Evolutionary conservation across 2,329 filamentous ascomycete species (phyloP).

Genomic region (Calycina marina): DNA sequence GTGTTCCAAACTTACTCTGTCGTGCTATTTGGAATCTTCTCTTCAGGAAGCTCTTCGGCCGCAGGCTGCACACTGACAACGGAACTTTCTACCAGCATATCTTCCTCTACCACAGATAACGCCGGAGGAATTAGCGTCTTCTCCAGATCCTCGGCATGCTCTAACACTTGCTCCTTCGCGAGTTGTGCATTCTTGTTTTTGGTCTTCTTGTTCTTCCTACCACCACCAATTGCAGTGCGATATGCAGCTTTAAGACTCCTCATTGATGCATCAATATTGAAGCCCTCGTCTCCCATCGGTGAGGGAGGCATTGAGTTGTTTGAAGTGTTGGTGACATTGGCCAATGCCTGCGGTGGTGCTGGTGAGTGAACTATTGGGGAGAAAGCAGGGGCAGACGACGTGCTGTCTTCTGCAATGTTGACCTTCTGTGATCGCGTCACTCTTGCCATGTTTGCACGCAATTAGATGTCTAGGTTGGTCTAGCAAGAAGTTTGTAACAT

Average conservation of each 20-base stretch:
- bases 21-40: no score
- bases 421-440: constrained; percentile 20
- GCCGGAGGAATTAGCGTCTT: no score
- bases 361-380: constrained; percentile 9
- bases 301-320: constrained; percentile 11
- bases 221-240: constrained; percentile 17
- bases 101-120: no score
- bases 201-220: constrained; percentile 16
- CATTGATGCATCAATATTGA: constrained; percentile 8
- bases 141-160: no score
- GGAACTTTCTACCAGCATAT: no score
- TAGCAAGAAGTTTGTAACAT: no score
- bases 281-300: constrained; percentile 9
- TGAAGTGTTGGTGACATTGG: constrained; percentile 10
- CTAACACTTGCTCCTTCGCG: no score
- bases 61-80: no score
- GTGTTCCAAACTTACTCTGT: no score
- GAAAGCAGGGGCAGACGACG: constrained; percentile 10
- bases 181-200: constrained; percentile 17
- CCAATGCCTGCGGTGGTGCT: constrained; percentile 7
- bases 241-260: constrained; percentile 22
- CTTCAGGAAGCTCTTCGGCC: no score
- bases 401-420: constrained; percentile 18
- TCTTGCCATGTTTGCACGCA: constrained; percentile 20
- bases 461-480: no score